Base-by-base conservation (phyloP, 2,329 filamentous ascomycete species). In the Berkeleyomyces basicola region DNA sequence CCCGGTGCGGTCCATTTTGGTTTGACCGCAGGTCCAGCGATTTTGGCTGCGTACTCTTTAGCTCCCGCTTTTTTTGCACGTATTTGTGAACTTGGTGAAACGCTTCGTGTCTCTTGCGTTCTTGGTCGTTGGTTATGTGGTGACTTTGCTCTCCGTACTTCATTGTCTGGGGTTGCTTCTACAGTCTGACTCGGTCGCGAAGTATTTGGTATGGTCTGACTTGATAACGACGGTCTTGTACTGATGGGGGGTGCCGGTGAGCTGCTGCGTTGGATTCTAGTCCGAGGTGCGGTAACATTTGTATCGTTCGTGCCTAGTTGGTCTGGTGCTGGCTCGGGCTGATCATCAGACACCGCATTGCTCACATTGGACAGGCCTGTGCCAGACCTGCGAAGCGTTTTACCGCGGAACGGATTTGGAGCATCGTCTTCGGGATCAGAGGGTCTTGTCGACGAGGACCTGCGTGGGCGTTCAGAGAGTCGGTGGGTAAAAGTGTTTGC, bases 301-400 rank as follows among this genome's bases (percentile, higher is more conserved):
- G 78, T 76, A 64, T 84, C 82, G 1, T 73, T 72, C 10, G 78
- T 71, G 3, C 76, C 76, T 44, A 73, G 74, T 58, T 78, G 74
- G 39, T 76, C 75, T 0, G 79, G 78, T 0, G 81, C 81, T 0
- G 81, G 81, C 2, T 86, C 82, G 1, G 84, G 84, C 42, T 66
- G 64, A 7, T 43, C n/a, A 36, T 59, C 60, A 23, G 60, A 36
- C 10, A 40, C 58, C 14, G 44, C 37, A 40, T 33, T 61, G 16
- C 23, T 16, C 9, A 40, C 7, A 23, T 46, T 23, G 11, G 62
- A 14, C 69, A 44, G 61, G 16, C 61, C 58, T 31, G 37, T 44
- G 7, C 43, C 51, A 39, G 63, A 64, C n/a, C 70, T 67, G 37
- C 70, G 69, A 5, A 70, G 63, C 3, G 66, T 67, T 57, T 67